Evolutionary conservation across 345 rosid genomes (phyloP), one percentile per base, ranked within the genome.

Genomic region (Brassica nigra): DNA sequence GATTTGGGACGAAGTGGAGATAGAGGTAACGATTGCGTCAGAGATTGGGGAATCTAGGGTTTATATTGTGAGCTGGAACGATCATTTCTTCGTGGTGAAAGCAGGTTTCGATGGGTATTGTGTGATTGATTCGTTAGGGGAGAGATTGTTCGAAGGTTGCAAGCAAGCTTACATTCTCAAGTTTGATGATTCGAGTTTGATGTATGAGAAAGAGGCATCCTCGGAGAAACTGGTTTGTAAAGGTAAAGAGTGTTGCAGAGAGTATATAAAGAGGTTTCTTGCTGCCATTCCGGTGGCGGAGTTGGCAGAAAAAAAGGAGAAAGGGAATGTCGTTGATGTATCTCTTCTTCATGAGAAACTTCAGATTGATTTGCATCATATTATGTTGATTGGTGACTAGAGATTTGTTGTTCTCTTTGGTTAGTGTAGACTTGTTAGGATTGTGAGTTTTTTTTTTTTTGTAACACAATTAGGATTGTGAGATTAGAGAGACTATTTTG

Each of bases 51-150:
- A 83, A 63, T 34, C 76, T 23, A 76, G 77, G 39, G 75, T 90
- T 68, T 88, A 87, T 74, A 80, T 90, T 1, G 85, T 87, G 11
- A 86, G 90, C 39, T 90, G 94, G 91, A 90, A 88, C 68, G 94
- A 90, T 80, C 94, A 90, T 78, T 88, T 88, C 88, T 90, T 87
- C 4, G 88, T 90, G 75, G 44, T 90, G 74, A 90, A 84, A 66
- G 87, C 80, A 11, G 85, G 70, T 52, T 61, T 36, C 2, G 74
- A 82, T 57, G 86, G 87, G 6, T 88, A 58, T 44, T 90, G 76
- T 12, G 78, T 88, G 8, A 81, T 90, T 0, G 94, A 90, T 55
- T 88, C 94, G 0, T 82, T 88, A 61, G 92, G 92, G 1, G 92
- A 88, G 62, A 79, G 94, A 27, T 81, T 90, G 5, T 85, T 80